Conservation (phyloP, 306 rosid species). For the Oxytropis ochrocephala region DNA sequence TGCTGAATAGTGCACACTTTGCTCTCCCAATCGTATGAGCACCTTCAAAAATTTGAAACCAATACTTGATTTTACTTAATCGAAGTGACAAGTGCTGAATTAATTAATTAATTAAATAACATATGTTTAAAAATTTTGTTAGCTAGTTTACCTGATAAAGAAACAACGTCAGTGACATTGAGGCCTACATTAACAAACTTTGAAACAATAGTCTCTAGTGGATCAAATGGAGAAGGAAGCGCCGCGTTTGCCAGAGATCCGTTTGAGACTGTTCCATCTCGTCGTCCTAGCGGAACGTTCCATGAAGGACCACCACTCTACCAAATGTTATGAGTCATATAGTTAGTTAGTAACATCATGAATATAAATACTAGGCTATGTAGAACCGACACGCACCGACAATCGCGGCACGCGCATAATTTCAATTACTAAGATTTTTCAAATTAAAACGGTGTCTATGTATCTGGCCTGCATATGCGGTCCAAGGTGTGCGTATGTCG, state of each 20-base stretch:
- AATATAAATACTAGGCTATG: too few species aligned
- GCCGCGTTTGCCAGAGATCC: constrained; percentile 33
- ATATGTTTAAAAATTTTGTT: background rate
- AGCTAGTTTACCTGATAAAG: constrained; percentile 53
- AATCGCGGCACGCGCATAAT: too few species aligned
- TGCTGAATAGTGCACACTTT: constrained; percentile 57
- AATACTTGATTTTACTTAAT: too few species aligned
- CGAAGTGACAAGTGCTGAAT: too few species aligned
- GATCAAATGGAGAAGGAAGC: constrained; percentile 65
- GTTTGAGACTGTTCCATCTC: constrained; percentile 67
- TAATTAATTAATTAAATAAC: background rate
- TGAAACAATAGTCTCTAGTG: constrained; percentile 22
- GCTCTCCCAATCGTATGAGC: constrained; percentile 76
- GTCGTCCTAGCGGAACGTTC: constrained; percentile 64
- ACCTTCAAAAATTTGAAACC: constrained; percentile 31
- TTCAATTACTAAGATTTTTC: too few species aligned
- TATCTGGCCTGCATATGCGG: too few species aligned
- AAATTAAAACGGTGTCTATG: too few species aligned
- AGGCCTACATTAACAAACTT: constrained; percentile 59
- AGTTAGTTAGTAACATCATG: too few species aligned
- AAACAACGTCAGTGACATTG: constrained; percentile 48
- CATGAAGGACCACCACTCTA: constrained; percentile 82
- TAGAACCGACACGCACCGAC: too few species aligned
- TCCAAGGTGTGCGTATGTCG: too few species aligned
- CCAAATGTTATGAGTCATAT: background rate